Base-by-base conservation (phyloP, 305 asterid genomes). In the Fraxinus xanthoxyloides region DNA sequence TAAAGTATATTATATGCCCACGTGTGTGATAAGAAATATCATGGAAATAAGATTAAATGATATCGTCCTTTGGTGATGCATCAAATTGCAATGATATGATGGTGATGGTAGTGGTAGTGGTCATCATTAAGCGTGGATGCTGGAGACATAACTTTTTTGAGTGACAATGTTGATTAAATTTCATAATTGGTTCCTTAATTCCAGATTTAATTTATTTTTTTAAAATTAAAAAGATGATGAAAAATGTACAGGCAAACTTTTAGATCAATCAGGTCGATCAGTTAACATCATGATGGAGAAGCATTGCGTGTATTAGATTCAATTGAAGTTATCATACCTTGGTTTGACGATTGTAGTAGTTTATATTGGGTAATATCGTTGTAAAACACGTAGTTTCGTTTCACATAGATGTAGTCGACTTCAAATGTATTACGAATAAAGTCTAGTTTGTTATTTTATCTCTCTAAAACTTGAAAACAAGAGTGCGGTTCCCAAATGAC, bases 61-160 rank as follows among this genome's bases (percentile, higher is more conserved):
- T 86, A 75, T 65, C 78, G 82, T 61, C 36, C 48, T 79, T 79
- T 81, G 70, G 84, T 61, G 87, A 82, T 67, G 69, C 85, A 79
- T 86, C 85, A 84, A 86, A 72, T 67, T 76, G 82, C 81, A 81
- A 84, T 76, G 48, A 82, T 75, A 61, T 82, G 81, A 85, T 78
- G 17, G 81, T 24, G 84, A 70, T 76, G 34, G 6, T 12, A 1
- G 4, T 2, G n/a, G 9, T 28, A 28, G 31, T 78, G 80, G 83
- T 81, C 89, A 81, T 82, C 13, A 51, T 46, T 19, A 34, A 54
- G 48, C 61, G 70, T 21, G 30, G 23, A 23, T 21, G 17, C 17
- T 61, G 70, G 13, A 61, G 70, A 61, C 70, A 56, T 56, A 2
- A 21, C 15, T 61, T 61, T 24, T 61, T 61, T 8, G 32, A 19